A percentile compares a stretch with the other conserved stretches of the same genome.
phyloP scores from a whole-genome alignment of 2,329 filamentous ascomycete genomes.

The Alternaria solani region DNA sequence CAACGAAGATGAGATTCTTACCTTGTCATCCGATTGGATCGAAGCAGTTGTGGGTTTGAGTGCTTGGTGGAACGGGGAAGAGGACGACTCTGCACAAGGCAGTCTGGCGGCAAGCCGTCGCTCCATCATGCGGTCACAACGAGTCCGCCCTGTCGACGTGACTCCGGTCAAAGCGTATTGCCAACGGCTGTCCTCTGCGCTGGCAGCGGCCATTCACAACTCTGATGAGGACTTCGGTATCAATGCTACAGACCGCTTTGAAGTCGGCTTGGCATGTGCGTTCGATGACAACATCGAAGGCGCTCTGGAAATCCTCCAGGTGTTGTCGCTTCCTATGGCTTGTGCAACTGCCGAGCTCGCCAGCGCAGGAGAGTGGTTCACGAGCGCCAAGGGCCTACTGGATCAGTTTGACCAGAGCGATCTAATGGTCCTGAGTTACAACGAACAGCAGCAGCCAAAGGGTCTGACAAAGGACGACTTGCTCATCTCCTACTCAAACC shows the following conservation, averaged over 20 bases:
- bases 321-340: constrained; percentile 82
- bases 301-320: constrained; percentile 75
- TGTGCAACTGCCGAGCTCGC: constrained; percentile 84
- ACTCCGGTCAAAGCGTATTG: constrained; percentile 73
- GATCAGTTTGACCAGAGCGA: constrained; percentile 82
- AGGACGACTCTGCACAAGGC: constrained; percentile 55
- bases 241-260: constrained; percentile 76
- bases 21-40: constrained; percentile 86
- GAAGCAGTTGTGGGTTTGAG: constrained; percentile 85
- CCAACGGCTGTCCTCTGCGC: constrained; percentile 74
- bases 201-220: constrained; percentile 70
- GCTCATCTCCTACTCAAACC: constrained; percentile 76
- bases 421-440: constrained; percentile 79
- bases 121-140: constrained; percentile 50
- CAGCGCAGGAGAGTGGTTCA: constrained; percentile 83
- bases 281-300: constrained; percentile 84
- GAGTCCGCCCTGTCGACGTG: constrained; percentile 58
- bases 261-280: constrained; percentile 81
- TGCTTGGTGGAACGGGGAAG: constrained; percentile 89
- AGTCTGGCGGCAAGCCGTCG: constrained; percentile 57
- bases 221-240: constrained; percentile 74
- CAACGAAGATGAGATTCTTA: constrained; percentile 75
- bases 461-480: constrained; percentile 78
- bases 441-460: constrained; percentile 36
- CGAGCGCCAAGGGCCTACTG: constrained; percentile 60